Evolutionary conservation across 768 basidiomycete species (phyloP).

Genomic region (Multifurca ochricompacta): DNA sequence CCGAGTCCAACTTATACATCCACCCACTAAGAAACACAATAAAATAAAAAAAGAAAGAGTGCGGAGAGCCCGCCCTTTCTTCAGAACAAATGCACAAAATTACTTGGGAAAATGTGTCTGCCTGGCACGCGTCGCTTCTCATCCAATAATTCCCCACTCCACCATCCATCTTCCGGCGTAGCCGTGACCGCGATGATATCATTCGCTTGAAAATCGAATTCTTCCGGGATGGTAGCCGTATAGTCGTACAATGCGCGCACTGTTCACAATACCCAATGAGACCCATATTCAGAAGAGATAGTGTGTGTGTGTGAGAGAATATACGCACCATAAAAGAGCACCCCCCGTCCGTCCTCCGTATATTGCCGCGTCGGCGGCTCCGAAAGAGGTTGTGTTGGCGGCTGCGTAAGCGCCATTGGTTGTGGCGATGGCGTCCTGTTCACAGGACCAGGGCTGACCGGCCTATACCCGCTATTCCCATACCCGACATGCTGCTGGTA

Average conservation of each 20-base stretch:
- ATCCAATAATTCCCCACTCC: conserved; percentile 85
- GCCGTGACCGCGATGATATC: conserved; percentile 94
- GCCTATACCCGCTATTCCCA: conserved; percentile 29
- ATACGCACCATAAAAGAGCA: conserved; percentile 79
- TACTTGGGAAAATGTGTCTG: conserved; percentile 79
- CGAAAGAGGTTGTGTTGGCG: conserved; percentile 11
- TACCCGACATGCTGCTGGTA: conserved; percentile 30
- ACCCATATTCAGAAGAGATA: conserved; percentile 4
- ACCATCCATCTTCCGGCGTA: conserved; percentile 97
- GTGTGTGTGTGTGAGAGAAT: too few relatives aligned
- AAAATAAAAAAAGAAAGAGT: too few relatives aligned
- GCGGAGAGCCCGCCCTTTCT: too few relatives aligned
- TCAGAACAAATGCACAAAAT: conserved; percentile 77
- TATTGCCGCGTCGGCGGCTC: conserved; percentile 60
- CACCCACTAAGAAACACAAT: too few relatives aligned
- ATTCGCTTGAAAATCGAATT: conserved; percentile 92
- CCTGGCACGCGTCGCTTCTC: conserved; percentile 64
- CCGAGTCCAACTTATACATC: too few relatives aligned
- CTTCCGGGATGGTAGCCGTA: conserved; percentile 75
- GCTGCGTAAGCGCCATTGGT: conserved; percentile 25
- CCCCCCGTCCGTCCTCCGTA: conserved; percentile 73
- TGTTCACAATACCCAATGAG: conserved; percentile 30
- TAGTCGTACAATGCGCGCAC: conserved; percentile 92
- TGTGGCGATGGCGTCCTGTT: conserved; percentile 47
- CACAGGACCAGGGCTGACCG: conserved; percentile 35